Conservation (phyloP, 2,329 filamentous ascomycete species). For the Septoria linicola region DNA sequence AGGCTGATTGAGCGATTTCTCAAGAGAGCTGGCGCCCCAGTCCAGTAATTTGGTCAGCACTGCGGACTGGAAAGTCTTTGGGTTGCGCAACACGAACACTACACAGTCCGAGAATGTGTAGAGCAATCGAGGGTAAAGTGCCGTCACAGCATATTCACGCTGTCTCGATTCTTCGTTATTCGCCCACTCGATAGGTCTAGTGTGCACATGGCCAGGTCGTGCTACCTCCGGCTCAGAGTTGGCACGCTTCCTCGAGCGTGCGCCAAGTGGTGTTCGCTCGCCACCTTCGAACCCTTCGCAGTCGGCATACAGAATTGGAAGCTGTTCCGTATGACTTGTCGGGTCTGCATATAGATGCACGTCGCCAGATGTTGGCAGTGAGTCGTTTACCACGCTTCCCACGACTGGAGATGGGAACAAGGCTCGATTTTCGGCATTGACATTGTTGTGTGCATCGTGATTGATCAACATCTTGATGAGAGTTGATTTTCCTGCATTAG, state of each 20-base stretch:
- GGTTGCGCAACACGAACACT: slow-evolving; percentile 45
- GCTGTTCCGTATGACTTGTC: slow-evolving; percentile 39
- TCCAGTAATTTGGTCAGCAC: slow-evolving; percentile 44
- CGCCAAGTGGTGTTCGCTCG: slow-evolving; percentile 43
- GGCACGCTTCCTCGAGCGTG: slow-evolving; percentile 26
- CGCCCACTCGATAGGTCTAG: slow-evolving; percentile 37
- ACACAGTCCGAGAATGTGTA: slow-evolving; percentile 48
- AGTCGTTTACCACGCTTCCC: slow-evolving; percentile 42
- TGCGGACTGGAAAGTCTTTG: slow-evolving; percentile 40
- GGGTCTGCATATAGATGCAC: slow-evolving; percentile 56
- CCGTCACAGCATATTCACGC: slow-evolving; percentile 41
- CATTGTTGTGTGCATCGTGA: slow-evolving; percentile 36
- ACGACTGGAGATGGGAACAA: slow-evolving; percentile 47
- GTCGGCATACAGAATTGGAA: slow-evolving; percentile 52
- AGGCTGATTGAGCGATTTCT: slow-evolving; percentile 57
- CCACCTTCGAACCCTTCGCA: slow-evolving; percentile 56
- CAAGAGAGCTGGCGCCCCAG: slow-evolving; percentile 54
- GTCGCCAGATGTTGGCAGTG: slow-evolving; percentile 51
- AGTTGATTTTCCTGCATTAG: slow-evolving; percentile 51
- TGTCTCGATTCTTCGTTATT: slow-evolving; percentile 34
- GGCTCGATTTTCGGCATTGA: slow-evolving; percentile 29
- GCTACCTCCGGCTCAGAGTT: slow-evolving; percentile 20
- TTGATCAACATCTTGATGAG: slow-evolving; percentile 52
- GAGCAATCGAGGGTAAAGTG: slow-evolving; percentile 44
- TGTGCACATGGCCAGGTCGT: slow-evolving; percentile 24